Conservation (phyloP, 306 rosid genomes). For the Castanea crenata region DNA sequence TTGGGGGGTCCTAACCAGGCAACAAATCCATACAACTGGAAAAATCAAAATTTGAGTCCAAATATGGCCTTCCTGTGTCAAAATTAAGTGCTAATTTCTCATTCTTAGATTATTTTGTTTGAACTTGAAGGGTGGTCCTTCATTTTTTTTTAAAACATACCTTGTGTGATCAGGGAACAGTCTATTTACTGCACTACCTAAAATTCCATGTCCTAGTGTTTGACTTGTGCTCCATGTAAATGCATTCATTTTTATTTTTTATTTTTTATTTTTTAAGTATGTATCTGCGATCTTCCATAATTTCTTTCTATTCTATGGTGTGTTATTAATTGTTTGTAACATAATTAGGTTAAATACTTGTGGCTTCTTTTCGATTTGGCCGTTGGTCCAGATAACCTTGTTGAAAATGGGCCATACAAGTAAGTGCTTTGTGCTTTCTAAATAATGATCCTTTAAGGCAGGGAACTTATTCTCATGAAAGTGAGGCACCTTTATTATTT, state of each 20-base stretch:
- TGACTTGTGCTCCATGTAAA: background rate
- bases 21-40: background rate
- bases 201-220: background rate
- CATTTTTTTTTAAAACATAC: background rate
- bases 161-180: background rate
- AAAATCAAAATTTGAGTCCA: background rate
- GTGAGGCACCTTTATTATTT: background rate
- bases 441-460: conserved; percentile 20
- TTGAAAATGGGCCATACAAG: conserved; percentile 98
- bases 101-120: background rate
- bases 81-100: background rate
- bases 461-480: conserved; percentile 10
- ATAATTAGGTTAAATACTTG: conserved; percentile 78
- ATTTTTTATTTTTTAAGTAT: no score
- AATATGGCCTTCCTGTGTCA: background rate
- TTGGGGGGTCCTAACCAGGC: background rate
- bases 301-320: conserved; percentile 3
- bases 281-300: conserved; percentile 3
- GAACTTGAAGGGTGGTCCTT: background rate
- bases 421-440: conserved; percentile 36
- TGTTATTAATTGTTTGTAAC: conserved; percentile 24
- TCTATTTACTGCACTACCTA: background rate
- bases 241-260: no score
- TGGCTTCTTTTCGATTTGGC: conserved; percentile 99
- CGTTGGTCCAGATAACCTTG: conserved; percentile 88